Conservation (phyloP, 495 filamentous ascomycete genomes). For the Penicillium fimorum region DNA sequence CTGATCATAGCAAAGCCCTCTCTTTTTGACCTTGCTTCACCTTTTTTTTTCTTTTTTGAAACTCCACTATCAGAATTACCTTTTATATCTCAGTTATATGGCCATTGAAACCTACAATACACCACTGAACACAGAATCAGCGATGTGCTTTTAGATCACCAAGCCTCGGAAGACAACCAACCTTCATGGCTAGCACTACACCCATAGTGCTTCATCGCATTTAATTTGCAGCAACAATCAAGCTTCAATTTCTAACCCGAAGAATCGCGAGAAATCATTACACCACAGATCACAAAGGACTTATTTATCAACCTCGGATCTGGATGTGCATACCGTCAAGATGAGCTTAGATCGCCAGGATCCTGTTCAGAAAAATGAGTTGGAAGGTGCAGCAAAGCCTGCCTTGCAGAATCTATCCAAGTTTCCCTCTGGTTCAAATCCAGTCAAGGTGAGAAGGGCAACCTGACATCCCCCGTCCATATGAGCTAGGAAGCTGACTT, state of each 20-base stretch:
- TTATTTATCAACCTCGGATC: background rate
- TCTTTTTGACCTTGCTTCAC: background rate
- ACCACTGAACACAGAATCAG: constrained; percentile 7
- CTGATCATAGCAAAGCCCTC: background rate
- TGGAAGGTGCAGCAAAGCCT: constrained; percentile 19
- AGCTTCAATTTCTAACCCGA: background rate
- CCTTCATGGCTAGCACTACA: constrained; percentile 27
- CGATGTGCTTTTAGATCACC: constrained; percentile 24
- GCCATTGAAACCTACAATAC: background rate
- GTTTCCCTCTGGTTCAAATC: constrained; percentile 20
- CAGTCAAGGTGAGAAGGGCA: constrained; percentile 28
- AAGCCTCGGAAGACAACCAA: constrained; percentile 13
- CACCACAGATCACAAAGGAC: background rate
- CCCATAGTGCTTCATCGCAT: constrained; percentile 8
- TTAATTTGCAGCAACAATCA: background rate
- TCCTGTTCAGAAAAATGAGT: constrained; percentile 21
- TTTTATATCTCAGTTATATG: constrained; percentile 1
- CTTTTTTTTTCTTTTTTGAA: background rate
- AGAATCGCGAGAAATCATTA: background rate
- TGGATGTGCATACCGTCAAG: constrained; percentile 18
- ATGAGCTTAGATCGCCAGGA: constrained; percentile 45
- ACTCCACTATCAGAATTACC: background rate
- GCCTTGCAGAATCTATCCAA: constrained; percentile 25
- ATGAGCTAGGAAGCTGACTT: background rate
- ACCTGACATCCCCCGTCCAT: background rate